Base-by-base conservation (phyloP, 345 rosid species). In the Tarenaya hassleriana region DNA sequence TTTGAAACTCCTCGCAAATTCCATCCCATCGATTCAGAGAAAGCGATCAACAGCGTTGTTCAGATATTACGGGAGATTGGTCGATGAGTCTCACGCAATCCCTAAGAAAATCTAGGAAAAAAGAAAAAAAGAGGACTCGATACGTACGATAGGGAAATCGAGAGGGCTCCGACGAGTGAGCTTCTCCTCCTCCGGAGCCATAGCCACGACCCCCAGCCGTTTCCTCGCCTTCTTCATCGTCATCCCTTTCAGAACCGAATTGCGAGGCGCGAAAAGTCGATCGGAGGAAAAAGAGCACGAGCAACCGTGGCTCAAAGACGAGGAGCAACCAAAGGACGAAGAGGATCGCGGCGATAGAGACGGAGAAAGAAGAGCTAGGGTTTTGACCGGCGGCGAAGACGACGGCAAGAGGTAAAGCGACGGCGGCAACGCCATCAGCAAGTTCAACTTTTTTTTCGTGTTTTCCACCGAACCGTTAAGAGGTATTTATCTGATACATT, bases 131-230 rank as follows among this genome's bases (percentile, higher is more conserved):
- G 27, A 17, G 39, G 47, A 65, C 21, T 17, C 15, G 34, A 46
- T 17, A 48, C 86, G 41, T 71, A 79, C 85, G 29, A 79, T 71
- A 10, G 94, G 85, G 50, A 81, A 81, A 70, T 83, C 87, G 24
- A 83, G 81, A 60, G 82, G 84, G 38, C 71, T 77, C 1, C 83
- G 77, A 58, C 88, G 83, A 48, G 86, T 81, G 53, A 77, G 56
- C 67, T 75, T 78, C 67, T 81, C 88, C 55, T 75, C 92, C 13
- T 83, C 86, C 1, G 92, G 88, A 0, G 95, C 95, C 92, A 80
- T 76, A 66, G 83, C 55, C 18, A 76, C 79, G 33, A 76, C 77
- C 15, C 56, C 73, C 0, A 66, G 51, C 64, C 17, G 56, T 51
- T 56, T 60, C 32, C 17, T 54, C 19, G 69, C 55, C 41, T 50